Evolutionary conservation across 371 early-diverging fungal species (phyloP).

Genomic region (Syncephalastrum sp.): DNA sequence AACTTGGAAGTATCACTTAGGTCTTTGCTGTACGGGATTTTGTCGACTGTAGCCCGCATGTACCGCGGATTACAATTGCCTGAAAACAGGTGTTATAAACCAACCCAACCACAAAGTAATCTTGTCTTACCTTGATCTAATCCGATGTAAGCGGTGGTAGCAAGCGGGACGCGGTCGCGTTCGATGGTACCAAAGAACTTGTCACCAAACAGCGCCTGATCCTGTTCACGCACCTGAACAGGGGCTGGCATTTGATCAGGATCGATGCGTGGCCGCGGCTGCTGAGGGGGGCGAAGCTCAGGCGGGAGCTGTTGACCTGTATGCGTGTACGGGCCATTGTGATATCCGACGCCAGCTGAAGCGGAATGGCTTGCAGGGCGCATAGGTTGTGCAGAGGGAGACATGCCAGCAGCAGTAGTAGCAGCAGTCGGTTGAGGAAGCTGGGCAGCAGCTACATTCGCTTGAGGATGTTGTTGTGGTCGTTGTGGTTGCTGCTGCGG

Average conservation of each 20-base stretch:
- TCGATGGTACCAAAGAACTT: constrained; percentile 77
- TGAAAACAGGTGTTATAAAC: constrained; percentile 14
- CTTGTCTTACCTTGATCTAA: constrained; percentile 79
- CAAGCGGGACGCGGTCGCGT: constrained; percentile 73
- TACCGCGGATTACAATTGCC: constrained; percentile 93
- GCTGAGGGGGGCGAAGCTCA: constrained; percentile 37
- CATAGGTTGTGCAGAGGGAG: constrained; percentile 4
- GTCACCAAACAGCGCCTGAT: constrained; percentile 71
- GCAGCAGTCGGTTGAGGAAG: background rate
- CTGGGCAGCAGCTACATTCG: constrained; percentile 1
- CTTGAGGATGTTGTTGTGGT: constrained; percentile 8
- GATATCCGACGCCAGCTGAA: constrained; percentile 34
- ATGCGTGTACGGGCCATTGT: constrained; percentile 34
- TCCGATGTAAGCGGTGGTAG: constrained; percentile 81
- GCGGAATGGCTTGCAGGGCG: constrained; percentile 19
- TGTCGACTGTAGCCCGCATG: constrained; percentile 87
- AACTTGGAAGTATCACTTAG: constrained; percentile 74
- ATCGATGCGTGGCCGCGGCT: constrained; percentile 78
- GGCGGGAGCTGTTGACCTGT: constrained; percentile 37
- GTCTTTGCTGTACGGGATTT: constrained; percentile 85
- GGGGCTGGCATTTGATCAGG: constrained; percentile 96
- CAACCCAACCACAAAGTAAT: constrained; percentile 3
- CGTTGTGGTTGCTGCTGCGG: constrained; percentile 16
- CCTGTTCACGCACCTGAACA: constrained; percentile 81
- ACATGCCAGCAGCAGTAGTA: constrained; percentile 1